Percentiles rank a stretch among this genome's conserved stretches.
Evolutionary conservation across 495 filamentous ascomycete species (phyloP).

Genomic region (Zalerion maritima): DNA sequence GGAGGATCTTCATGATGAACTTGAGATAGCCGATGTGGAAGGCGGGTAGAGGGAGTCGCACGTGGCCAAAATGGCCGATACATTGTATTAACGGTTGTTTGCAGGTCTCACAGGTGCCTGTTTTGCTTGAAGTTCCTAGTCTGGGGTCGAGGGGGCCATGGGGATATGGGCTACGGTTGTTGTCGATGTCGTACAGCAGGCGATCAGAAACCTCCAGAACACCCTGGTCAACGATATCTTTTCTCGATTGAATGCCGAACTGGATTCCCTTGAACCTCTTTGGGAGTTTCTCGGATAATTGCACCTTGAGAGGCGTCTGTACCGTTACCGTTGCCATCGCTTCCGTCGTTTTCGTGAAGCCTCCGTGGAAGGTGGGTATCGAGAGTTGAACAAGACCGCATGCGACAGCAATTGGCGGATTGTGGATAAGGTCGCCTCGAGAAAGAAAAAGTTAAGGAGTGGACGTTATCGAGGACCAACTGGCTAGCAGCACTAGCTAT

Average conservation of each 20-base stretch:
- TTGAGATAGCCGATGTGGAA: slow-evolving; percentile 95
- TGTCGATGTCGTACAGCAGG: slow-evolving; percentile 74
- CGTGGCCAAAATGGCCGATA: slow-evolving; percentile 90
- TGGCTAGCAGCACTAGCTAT: too few relatives aligned
- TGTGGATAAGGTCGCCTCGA: too few relatives aligned
- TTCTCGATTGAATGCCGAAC: slow-evolving; percentile 85
- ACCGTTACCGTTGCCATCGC: neutral
- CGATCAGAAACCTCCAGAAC: slow-evolving; percentile 85
- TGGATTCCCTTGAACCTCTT: slow-evolving; percentile 86
- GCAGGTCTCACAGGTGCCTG: slow-evolving; percentile 65
- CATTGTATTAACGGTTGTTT: slow-evolving; percentile 60
- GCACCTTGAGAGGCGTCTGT: slow-evolving; percentile 50
- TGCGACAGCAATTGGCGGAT: too few relatives aligned
- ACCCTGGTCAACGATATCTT: slow-evolving; percentile 87
- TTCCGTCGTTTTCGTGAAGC: slow-evolving; percentile 3
- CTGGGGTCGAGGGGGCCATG: slow-evolving; percentile 78
- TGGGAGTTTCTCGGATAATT: slow-evolving; percentile 73
- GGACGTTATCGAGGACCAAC: too few relatives aligned
- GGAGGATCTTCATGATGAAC: slow-evolving; percentile 72
- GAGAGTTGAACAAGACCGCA: neutral
- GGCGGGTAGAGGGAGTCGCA: slow-evolving; percentile 73
- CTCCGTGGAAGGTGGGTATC: neutral
- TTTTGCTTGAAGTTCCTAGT: slow-evolving; percentile 75
- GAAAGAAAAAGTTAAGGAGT: too few relatives aligned
- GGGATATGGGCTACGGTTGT: slow-evolving; percentile 49